Conservation (phyloP, 257 asterid genomes). For the Rehmannia glutinosa region DNA sequence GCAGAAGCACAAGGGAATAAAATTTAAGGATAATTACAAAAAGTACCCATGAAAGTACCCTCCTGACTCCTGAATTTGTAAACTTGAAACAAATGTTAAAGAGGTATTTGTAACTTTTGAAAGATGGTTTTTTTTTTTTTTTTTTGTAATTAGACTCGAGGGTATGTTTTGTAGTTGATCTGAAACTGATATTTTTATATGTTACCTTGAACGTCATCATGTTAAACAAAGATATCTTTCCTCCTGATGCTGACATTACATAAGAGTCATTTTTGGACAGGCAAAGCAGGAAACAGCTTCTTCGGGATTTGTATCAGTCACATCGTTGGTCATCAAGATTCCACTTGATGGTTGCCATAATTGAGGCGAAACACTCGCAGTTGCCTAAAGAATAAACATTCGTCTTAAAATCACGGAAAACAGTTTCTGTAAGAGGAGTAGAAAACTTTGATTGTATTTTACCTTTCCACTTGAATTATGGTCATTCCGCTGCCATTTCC, state of each 20-base stretch:
- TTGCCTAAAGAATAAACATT: constrained; percentile 35
- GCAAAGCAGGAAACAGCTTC: constrained; percentile 67
- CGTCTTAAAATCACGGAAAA: constrained; percentile 1
- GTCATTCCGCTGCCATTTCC: constrained; percentile 94
- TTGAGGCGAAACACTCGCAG: constrained; percentile 50
- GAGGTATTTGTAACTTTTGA: too few relatives aligned
- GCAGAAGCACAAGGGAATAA: background rate
- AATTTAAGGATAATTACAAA: too few relatives aligned
- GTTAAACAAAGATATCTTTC: constrained; percentile 64
- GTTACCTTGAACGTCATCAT: constrained; percentile 77
- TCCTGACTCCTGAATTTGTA: too few relatives aligned
- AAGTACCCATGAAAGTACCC: too few relatives aligned
- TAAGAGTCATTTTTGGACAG: constrained; percentile 68
- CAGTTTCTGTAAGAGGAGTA: too few relatives aligned
- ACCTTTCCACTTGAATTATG: constrained; percentile 88
- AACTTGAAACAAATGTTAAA: too few relatives aligned
- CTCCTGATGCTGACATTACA: constrained; percentile 71
- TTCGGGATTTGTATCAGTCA: constrained; percentile 44
- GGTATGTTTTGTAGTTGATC: too few relatives aligned
- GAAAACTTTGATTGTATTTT: too few relatives aligned
- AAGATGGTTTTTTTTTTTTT: too few relatives aligned
- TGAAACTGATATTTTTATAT: background rate
- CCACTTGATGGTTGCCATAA: constrained; percentile 75
- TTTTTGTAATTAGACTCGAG: too few relatives aligned
- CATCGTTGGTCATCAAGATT: constrained; percentile 60